Evolutionary conservation across 2,329 filamentous ascomycete genomes (phyloP), one percentile per base, ranked within the genome.

Genomic region (Cordyceps farinosa): DNA sequence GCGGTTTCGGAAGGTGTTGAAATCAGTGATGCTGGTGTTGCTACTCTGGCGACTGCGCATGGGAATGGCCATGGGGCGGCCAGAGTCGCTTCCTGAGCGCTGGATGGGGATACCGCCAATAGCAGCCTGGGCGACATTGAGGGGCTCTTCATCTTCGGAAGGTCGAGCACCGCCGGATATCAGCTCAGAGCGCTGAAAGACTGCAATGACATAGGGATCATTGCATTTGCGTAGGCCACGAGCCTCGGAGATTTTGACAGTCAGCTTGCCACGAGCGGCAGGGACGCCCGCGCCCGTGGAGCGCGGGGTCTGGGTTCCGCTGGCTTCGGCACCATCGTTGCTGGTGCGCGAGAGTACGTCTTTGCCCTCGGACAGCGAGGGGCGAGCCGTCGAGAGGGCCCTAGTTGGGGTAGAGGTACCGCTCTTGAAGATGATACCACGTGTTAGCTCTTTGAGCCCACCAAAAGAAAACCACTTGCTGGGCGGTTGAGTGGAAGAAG

Each of bases 11-110:
- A 85, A 84, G 1, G 81, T 81, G 67, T 77, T 82, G 68, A 83
- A 82, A 40, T 96, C 91, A 42, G 85, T 83, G 67, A 89, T 81
- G 71, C 94, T 96, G 62, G 93, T 97, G 77, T 94, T 93, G 79
- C 94, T 98, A 78, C 94, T 98, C 74, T 98, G 95, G 62, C 95
- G 88, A 75, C 93, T 98, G 71, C 90, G 89, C 92, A 98, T 97
- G 1, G 95, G 95, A 68, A 99, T 98, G 38, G 92, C 91, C 88
- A 97, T 94, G 17, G 92, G 74, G 59, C 89, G 86, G 34, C 92
- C 91, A 36, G 89, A 89, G 69, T 96, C 92, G 72, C 91, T 95
- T 64, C 88, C 90, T 66, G 90, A 87, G 63, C 89, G 84, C 70
- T 87, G 84, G 64, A 89, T 87, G 0, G 86, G 79, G 63, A 87